Evolutionary conservation across 768 basidiomycete genomes (phyloP).

Genomic region (Russula sp.): DNA sequence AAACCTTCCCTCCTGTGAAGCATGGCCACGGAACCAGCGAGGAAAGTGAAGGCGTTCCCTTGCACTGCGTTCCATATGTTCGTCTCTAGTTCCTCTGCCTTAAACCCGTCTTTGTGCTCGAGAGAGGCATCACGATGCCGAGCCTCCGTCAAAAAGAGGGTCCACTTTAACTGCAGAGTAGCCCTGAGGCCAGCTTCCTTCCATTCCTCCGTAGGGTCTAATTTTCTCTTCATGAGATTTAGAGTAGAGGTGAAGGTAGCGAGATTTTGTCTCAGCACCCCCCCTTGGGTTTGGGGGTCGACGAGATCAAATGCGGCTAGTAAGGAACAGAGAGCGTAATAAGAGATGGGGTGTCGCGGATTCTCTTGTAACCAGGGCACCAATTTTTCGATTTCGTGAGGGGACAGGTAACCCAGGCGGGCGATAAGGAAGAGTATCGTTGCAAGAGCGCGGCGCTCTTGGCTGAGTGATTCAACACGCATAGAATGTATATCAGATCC

Average conservation of each 20-base stretch:
- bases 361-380: slow-evolving; percentile 66
- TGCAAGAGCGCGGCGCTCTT: slow-evolving; percentile 63
- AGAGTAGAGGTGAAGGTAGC: slow-evolving; percentile 42
- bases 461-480: slow-evolving; percentile 64
- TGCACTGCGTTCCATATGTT: slow-evolving; percentile 81
- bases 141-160: slow-evolving; percentile 72
- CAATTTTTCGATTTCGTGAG: slow-evolving; percentile 52
- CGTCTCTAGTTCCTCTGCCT: slow-evolving; percentile 71
- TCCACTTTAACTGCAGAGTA: slow-evolving; percentile 76
- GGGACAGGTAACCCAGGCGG: slow-evolving; percentile 52
- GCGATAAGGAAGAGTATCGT: slow-evolving; percentile 56
- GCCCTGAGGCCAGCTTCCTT: slow-evolving; percentile 65
- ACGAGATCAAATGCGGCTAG: slow-evolving; percentile 62
- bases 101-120: slow-evolving; percentile 57
- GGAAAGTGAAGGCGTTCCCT: slow-evolving; percentile 71
- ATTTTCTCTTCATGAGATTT: slow-evolving; percentile 51
- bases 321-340: slow-evolving; percentile 58
- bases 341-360: slow-evolving; percentile 60
- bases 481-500: slow-evolving; percentile 62
- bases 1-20: slow-evolving; percentile 40
- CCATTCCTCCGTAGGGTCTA: slow-evolving; percentile 51
- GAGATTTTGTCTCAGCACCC: slow-evolving; percentile 40
- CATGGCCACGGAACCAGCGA: slow-evolving; percentile 52
- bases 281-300: slow-evolving; percentile 43
- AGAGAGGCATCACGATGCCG: slow-evolving; percentile 60